Evolutionary conservation across 2,329 filamentous ascomycete species (phyloP), one percentile per base, ranked within the genome.

Genomic region (Eurotiales sp.): DNA sequence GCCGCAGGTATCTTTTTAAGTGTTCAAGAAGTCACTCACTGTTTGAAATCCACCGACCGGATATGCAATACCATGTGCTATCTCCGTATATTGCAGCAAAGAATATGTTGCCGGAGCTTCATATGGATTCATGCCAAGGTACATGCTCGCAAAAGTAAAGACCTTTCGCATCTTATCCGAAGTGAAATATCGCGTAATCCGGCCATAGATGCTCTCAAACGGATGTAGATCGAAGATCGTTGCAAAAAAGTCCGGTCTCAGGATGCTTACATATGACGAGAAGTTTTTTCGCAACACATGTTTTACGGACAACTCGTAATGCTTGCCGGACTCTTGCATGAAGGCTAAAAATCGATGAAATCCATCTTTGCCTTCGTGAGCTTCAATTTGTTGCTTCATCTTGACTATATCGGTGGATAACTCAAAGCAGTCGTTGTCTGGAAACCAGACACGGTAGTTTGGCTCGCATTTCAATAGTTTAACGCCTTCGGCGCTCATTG

Each of bases 101-200:
- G 79, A 84, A 68, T 90, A 90, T 2, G 86, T 89, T 3, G 83
- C 85, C 0, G 86, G 87, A 0, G 87, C 86, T 62, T 88, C 84
- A 62, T 86, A 90, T 0, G 87, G 87, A 50, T 78, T 84, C 86
- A 90, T 90, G 0, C 87, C 87, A 83, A 90, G 86, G 62, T 90
- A 90, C 86, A 90, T 90, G 59, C 84, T 88, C 19, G 82, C 85
- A 67, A 90, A 90, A 0, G 86, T 89, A 57, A 90, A 90, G 0
- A 86, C 85, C 22, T 85, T 72, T 54, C 86, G 74, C 60, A 90
- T 62, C 52, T 85, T 73, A 62, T 89, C 86, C 0, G 83, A 85
- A 74, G 75, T 78, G 65, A 90, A 90, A 61, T 89, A 89, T 55
- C 77, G 77, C 22, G 79, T 74, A 3, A 85, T 82, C 23, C 87